These are phyloP conservation scores for Fragaria iinumae DNA, from an alignment of 306 rosid species.

Conservation along the genomic window DNA sequence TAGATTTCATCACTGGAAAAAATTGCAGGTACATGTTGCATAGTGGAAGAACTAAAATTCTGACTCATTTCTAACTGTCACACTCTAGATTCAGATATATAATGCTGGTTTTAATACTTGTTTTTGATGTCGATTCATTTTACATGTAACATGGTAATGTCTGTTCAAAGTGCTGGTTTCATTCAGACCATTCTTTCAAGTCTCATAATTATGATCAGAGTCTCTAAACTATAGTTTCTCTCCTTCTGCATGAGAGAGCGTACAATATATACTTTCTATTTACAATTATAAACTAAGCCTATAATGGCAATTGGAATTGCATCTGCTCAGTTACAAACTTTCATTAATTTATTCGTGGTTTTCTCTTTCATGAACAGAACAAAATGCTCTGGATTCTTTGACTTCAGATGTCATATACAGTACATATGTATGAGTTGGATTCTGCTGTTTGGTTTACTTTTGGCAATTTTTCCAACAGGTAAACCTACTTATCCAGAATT, in stretches of 20 bases:
- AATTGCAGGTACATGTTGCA: constrained; percentile 66
- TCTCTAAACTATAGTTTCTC: too few species aligned
- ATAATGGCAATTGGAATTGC: neutral
- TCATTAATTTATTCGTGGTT: neutral
- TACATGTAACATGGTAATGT: neutral
- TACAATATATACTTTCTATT: neutral
- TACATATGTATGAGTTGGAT: constrained; percentile 89
- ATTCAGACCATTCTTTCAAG: neutral
- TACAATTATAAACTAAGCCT: neutral
- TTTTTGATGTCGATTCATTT: neutral
- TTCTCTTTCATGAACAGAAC: constrained; percentile 44
- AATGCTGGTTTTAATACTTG: neutral
- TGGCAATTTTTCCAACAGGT: constrained; percentile 82
- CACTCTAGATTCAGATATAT: neutral
- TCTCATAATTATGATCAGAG: neutral
- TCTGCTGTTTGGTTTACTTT: constrained; percentile 66
- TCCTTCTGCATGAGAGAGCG: neutral
- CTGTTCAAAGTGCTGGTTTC: neutral
- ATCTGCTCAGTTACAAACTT: neutral
- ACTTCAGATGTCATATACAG: constrained; percentile 87
- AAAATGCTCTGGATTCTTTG: constrained; percentile 76
- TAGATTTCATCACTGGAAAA: constrained; percentile 68
- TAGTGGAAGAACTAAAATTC: too few species aligned
- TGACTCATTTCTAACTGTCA: neutral
- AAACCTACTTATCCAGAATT: constrained; percentile 14